Conservation (phyloP, 768 basidiomycete genomes). For the Boletus eberwhitei region DNA sequence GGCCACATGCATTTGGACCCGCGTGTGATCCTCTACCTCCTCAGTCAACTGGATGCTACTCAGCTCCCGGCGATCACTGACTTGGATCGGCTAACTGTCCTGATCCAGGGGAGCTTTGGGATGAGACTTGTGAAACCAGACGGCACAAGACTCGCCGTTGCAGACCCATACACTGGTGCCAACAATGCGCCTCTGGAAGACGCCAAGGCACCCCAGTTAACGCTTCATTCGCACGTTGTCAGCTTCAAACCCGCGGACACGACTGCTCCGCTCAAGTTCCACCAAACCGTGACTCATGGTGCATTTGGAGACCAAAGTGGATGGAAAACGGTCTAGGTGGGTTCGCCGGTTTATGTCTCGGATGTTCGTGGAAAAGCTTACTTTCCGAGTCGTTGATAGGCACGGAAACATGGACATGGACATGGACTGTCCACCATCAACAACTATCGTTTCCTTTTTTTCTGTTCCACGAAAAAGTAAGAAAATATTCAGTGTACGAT, state of each 20-base stretch:
- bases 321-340: constrained; percentile 4
- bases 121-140: constrained; percentile 12
- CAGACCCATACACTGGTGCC: background rate
- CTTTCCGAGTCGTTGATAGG: background rate
- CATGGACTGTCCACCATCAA: no score
- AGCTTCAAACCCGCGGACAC: background rate
- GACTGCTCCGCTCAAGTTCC: background rate
- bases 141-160: constrained; percentile 5
- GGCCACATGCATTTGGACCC: constrained; percentile 17
- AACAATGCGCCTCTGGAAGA: background rate
- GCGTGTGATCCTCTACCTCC: constrained; percentile 8
- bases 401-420: background rate
- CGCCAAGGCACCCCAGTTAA: constrained; percentile 5
- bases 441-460: background rate
- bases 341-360: background rate
- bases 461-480: background rate
- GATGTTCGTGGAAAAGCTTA: background rate
- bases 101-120: constrained; percentile 10
- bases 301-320: background rate
- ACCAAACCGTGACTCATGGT: background rate
- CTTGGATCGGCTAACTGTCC: background rate
- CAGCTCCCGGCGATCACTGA: constrained; percentile 1
- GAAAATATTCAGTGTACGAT: background rate
- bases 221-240: constrained; percentile 12
- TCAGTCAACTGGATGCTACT: background rate